phyloP scores from a whole-genome alignment of 2,329 filamentous ascomycete genomes.

The Aureobasidium sp. region DNA sequence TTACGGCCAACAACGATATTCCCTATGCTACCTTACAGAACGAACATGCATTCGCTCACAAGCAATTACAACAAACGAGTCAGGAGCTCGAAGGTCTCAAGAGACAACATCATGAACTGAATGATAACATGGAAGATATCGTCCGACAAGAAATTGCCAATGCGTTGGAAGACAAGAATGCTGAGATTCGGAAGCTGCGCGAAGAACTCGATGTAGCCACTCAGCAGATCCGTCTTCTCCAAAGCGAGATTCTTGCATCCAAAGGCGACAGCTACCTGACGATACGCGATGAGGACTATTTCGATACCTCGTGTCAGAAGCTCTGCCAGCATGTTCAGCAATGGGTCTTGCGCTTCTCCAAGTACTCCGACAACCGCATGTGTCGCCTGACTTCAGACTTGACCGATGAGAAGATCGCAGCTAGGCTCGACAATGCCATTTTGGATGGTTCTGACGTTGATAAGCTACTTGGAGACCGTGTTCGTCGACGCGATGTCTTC shows the following conservation, averaged over 20 bases:
- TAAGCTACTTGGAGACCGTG: constrained; percentile 76
- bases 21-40: constrained; percentile 61
- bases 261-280: constrained; percentile 65
- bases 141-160: constrained; percentile 55
- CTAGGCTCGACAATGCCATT: constrained; percentile 87
- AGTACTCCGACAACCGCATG: constrained; percentile 87
- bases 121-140: constrained; percentile 55
- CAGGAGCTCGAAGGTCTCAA: constrained; percentile 65
- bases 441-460: constrained; percentile 93
- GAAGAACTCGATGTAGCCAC: constrained; percentile 67
- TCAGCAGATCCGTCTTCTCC: constrained; percentile 53
- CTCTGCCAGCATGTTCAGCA: constrained; percentile 94
- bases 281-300: constrained; percentile 85
- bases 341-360: constrained; percentile 96
- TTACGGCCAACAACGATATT: constrained; percentile 68
- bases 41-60: constrained; percentile 51
- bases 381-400: constrained; percentile 80
- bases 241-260: constrained; percentile 52
- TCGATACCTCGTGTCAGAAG: constrained; percentile 87
- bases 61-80: constrained; percentile 52
- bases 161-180: constrained; percentile 72
- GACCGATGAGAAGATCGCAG: constrained; percentile 85
- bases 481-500: constrained; percentile 85
- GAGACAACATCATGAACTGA: constrained; percentile 55
- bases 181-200: constrained; percentile 71